These are phyloP conservation scores for Schizophyllum amplum DNA, from an alignment of 1,284 basidiomycete genomes.

Conservation along the genomic window DNA sequence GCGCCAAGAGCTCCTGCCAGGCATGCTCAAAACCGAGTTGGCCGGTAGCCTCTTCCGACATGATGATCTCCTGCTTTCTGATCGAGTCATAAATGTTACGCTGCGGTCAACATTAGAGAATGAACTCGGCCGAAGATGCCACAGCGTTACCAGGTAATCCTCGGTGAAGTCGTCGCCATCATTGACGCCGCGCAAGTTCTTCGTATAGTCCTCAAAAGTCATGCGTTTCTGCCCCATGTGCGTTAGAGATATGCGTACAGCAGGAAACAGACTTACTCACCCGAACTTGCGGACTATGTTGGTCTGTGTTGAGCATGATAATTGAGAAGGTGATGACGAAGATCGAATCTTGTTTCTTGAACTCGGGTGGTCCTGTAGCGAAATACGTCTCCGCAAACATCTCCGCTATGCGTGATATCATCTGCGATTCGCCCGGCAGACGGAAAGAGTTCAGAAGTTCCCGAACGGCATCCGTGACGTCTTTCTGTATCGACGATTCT, in stretches of 20 bases:
- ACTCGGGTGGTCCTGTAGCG: constrained; percentile 76
- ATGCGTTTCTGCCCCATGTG: constrained; percentile 72
- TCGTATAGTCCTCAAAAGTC: constrained; percentile 91
- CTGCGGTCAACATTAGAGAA: constrained; percentile 20
- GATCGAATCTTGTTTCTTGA: constrained; percentile 88
- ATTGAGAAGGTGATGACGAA: constrained; percentile 95
- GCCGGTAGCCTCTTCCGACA: constrained; percentile 97
- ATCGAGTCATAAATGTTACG: constrained; percentile 91
- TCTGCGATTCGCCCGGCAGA: constrained; percentile 92
- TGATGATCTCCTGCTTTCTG: constrained; percentile 89
- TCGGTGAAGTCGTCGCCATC: constrained; percentile 77
- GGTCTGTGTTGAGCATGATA: constrained; percentile 98
- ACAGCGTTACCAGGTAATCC: constrained; percentile 68
- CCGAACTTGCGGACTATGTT: constrained; percentile 92
- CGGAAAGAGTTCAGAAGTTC: constrained; percentile 93
- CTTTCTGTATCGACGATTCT: constrained; percentile 58
- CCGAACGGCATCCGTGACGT: constrained; percentile 90
- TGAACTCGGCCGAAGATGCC: background rate
- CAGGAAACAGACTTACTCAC: constrained; percentile 37
- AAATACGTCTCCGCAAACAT: constrained; percentile 92
- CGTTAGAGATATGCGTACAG: constrained; percentile 5
- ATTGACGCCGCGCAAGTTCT: constrained; percentile 92
- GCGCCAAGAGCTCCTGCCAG: constrained; percentile 91
- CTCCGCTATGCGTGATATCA: constrained; percentile 92
- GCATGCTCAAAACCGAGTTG: constrained; percentile 98